These are phyloP conservation scores for Erigeron canadensis DNA, from an alignment of 129 eudicot species.

Conservation along the genomic window DNA sequence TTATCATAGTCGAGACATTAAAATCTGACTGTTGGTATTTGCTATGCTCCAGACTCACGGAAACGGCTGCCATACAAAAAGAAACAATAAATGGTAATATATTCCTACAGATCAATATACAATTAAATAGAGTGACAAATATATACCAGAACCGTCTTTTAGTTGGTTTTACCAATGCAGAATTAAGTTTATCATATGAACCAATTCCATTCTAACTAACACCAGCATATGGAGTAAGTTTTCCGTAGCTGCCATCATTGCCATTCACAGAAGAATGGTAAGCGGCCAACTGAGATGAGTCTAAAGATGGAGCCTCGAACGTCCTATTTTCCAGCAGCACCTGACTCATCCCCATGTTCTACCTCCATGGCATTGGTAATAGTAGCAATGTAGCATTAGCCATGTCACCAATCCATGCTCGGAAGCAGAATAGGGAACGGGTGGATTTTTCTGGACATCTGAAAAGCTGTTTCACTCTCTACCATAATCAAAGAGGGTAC, in stretches of 20 bases:
- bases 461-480: too few species aligned
- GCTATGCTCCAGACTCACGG: slow-evolving; percentile 96
- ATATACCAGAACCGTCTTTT: slow-evolving; percentile 63
- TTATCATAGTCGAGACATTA: slow-evolving; percentile 86
- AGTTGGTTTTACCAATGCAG: too few species aligned
- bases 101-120: not conserved
- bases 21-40: slow-evolving; percentile 76
- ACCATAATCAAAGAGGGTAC: too few species aligned
- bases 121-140: not conserved
- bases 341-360: not conserved
- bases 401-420: too few species aligned
- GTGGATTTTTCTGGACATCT: too few species aligned
- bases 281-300: slow-evolving; percentile 41
- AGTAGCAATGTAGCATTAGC: too few species aligned
- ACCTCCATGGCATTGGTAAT: too few species aligned
- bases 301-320: slow-evolving; percentile 24
- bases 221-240: slow-evolving; percentile 20
- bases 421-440: too few species aligned
- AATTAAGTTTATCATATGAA: too few species aligned
- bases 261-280: slow-evolving; percentile 53
- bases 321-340: slow-evolving; percentile 29
- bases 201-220: slow-evolving; percentile 61
- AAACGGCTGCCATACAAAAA: slow-evolving; percentile 33
- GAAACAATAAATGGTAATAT: not conserved
- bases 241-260: slow-evolving; percentile 38